Evolutionary conservation across 192 early-diverging fungal species (phyloP).

Genomic region (Coemansia sp.): DNA sequence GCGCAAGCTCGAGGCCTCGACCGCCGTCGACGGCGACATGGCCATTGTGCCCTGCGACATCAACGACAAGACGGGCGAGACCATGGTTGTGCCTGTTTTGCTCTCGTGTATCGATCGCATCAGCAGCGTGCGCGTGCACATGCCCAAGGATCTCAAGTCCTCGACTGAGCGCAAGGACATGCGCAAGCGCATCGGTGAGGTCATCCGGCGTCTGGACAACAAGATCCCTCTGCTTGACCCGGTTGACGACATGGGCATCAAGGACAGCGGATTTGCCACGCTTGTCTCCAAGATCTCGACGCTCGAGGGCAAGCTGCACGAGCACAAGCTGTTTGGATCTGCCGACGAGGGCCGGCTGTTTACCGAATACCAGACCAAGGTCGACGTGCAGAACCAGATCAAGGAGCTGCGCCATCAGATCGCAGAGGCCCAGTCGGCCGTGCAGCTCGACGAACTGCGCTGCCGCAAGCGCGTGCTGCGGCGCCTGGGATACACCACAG

Average conservation of each 20-base stretch:
- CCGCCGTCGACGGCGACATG: conserved; percentile 16
- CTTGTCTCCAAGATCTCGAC: conserved; percentile 69
- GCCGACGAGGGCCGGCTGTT: conserved; percentile 59
- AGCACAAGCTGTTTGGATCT: conserved; percentile 57
- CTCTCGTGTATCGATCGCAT: conserved; percentile 70
- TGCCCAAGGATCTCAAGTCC: conserved; percentile 68
- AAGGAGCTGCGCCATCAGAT: conserved; percentile 70
- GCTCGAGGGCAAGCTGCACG: conserved; percentile 63
- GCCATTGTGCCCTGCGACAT: conserved; percentile 44
- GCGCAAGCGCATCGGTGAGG: conserved; percentile 64
- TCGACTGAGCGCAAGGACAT: conserved; percentile 56
- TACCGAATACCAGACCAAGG: conserved; percentile 62
- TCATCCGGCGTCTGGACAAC: conserved; percentile 66
- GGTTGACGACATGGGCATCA: conserved; percentile 82
- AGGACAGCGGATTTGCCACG: conserved; percentile 70
- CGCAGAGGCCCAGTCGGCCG: conserved; percentile 69
- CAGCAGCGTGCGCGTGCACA: conserved; percentile 67
- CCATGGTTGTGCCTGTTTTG: conserved; percentile 73
- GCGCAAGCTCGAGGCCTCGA: conserved; percentile 25
- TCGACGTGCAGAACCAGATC: conserved; percentile 57
- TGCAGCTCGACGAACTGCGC: conserved; percentile 92
- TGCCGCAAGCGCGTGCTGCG: conserved; percentile 86
- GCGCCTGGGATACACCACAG: conserved; percentile 82
- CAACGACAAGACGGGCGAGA: conserved; percentile 51
- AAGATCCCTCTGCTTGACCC: conserved; percentile 87